phyloP scores from a whole-genome alignment of 139 green algal genomes.

The Coelastrella sp. region DNA sequence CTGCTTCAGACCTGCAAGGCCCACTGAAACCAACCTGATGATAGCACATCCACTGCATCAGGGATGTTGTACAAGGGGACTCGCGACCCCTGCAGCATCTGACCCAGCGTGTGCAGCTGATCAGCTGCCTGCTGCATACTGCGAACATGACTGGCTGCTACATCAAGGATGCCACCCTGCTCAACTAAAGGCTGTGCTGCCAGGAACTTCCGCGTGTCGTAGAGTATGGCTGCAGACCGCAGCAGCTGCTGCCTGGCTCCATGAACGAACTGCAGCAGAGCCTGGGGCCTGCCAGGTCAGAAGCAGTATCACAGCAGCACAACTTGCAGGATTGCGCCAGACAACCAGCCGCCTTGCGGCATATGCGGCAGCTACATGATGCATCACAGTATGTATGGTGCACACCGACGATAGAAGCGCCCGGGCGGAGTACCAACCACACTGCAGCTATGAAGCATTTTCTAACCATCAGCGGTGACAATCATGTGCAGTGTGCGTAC shows the following conservation, averaged over 20 bases:
- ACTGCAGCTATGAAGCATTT: too few species aligned
- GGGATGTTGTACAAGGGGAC: slow-evolving; percentile 41
- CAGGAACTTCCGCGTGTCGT: slow-evolving; percentile 47
- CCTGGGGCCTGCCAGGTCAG: slow-evolving; percentile 14
- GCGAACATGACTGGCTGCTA: slow-evolving; percentile 31
- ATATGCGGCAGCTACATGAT: too few species aligned
- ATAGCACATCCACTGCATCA: slow-evolving; percentile 42
- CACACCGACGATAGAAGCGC: too few species aligned
- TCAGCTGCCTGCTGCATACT: slow-evolving; percentile 38
- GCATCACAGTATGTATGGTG: too few species aligned
- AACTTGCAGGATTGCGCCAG: too few species aligned
- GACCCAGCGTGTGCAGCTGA: slow-evolving; percentile 36
- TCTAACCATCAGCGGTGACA: too few species aligned
- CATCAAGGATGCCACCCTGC: slow-evolving; percentile 20
- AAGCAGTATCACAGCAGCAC: neutral
- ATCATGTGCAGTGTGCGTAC: too few species aligned
- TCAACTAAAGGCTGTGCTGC: neutral
- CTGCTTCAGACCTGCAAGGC: neutral
- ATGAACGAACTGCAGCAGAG: slow-evolving; percentile 42
- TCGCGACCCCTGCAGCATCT: neutral
- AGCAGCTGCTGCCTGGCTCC: slow-evolving; percentile 47
- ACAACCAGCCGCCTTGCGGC: too few species aligned
- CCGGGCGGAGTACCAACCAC: too few species aligned
- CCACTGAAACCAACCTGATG: slow-evolving; percentile 8
- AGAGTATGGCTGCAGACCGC: slow-evolving; percentile 21